These are phyloP conservation scores for Gastrolobium bilobum DNA, from an alignment of 306 rosid species.

Conservation along the genomic window DNA sequence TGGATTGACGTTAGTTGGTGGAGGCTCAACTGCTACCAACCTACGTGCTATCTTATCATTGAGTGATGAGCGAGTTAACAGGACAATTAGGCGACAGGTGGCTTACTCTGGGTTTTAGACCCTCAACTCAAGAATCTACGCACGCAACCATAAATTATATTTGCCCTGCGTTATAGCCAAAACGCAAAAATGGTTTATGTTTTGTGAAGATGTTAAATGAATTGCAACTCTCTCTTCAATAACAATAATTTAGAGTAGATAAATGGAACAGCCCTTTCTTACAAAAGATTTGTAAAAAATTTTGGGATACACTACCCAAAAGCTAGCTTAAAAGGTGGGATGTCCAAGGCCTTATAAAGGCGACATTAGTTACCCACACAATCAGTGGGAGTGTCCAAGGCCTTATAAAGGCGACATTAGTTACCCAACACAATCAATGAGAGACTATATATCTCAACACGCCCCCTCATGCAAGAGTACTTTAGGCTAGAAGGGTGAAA, in stretches of 20 bases:
- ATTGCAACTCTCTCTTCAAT: background rate
- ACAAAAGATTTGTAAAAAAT: too few relatives aligned
- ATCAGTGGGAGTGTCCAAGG: too few relatives aligned
- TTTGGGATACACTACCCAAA: too few relatives aligned
- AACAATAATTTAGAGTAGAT: background rate
- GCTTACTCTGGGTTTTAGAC: conserved; percentile 14
- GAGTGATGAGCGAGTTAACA: conserved; percentile 4
- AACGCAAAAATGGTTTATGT: background rate
- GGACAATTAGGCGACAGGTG: conserved; percentile 33
- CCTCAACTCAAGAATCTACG: background rate
- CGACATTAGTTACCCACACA: too few relatives aligned
- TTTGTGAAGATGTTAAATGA: background rate
- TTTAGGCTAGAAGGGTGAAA: too few relatives aligned
- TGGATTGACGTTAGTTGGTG: conserved; percentile 22
- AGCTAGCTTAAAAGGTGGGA: too few relatives aligned
- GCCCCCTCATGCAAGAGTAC: too few relatives aligned
- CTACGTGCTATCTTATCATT: background rate
- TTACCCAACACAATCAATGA: too few relatives aligned
- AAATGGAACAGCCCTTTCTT: background rate
- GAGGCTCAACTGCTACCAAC: conserved; percentile 16
- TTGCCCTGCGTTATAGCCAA: background rate
- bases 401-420: too few relatives aligned
- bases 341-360: too few relatives aligned
- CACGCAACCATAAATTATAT: conserved; percentile 2
- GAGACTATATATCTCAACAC: too few relatives aligned